A percentile compares a stretch with the other conserved stretches of the same genome.
Conservation (phyloP, 495 filamentous ascomycete species). For the Aspergillus asperescens region DNA sequence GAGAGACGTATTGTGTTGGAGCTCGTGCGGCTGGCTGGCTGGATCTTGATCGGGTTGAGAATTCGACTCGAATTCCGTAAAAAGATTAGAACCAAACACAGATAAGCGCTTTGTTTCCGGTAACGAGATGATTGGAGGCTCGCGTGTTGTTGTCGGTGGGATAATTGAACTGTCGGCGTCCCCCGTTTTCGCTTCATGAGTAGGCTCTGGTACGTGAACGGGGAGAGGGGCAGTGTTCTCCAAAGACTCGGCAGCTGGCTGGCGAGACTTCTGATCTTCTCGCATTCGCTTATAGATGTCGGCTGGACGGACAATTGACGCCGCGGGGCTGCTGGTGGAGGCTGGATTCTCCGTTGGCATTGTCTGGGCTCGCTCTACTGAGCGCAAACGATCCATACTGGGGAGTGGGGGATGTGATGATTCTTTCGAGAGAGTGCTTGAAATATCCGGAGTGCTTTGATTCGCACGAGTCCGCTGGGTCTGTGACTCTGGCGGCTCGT, state of each 20-base stretch:
- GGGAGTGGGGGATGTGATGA: constrained; percentile 20
- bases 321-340: constrained; percentile 17
- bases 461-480: constrained; percentile 32
- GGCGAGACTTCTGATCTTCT: constrained; percentile 57
- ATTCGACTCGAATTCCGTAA: constrained; percentile 11
- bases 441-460: constrained; percentile 31
- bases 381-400: constrained; percentile 40
- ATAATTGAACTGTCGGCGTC: not conserved
- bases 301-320: constrained; percentile 64
- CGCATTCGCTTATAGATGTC: constrained; percentile 74
- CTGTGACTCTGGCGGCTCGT: constrained; percentile 41
- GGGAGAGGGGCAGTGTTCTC: not conserved
- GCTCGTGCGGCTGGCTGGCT: constrained; percentile 17
- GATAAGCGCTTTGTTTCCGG: constrained; percentile 63
- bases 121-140: constrained; percentile 31
- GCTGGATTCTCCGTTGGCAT: constrained; percentile 28
- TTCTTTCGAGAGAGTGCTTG: constrained; percentile 6
- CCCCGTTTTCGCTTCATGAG: not conserved
- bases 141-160: constrained; percentile 12
- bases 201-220: not conserved
- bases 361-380: constrained; percentile 23
- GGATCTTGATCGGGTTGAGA: constrained; percentile 16
- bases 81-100: constrained; percentile 51
- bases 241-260: constrained; percentile 19
- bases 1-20: constrained; percentile 53